A percentile compares a stretch with the other conserved stretches of the same genome.
phyloP scores from a whole-genome alignment of 1,284 basidiomycete species.

The Microbotryomycetes sp. region DNA sequence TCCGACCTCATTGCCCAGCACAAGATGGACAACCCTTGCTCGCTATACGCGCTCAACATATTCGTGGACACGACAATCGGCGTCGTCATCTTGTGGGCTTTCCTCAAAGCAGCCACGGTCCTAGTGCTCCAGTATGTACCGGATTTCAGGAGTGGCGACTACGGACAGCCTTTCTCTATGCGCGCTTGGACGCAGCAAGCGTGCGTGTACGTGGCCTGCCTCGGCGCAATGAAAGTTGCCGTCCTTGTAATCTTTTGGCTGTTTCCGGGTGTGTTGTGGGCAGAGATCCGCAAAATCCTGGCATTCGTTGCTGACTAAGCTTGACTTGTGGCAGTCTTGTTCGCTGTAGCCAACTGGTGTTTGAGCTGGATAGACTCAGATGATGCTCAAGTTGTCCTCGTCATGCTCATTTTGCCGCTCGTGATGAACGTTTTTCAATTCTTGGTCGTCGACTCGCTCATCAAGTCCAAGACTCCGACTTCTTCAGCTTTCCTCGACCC shows the following conservation, averaged over 20 bases:
- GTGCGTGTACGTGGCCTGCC: slow-evolving; percentile 70
- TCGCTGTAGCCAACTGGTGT: slow-evolving; percentile 69
- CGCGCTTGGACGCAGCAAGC: slow-evolving; percentile 42
- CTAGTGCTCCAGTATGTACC: slow-evolving; percentile 56
- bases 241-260: slow-evolving; percentile 67
- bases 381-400: slow-evolving; percentile 54
- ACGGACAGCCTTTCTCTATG: slow-evolving; percentile 62
- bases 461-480: slow-evolving; percentile 43
- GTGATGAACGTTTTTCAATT: slow-evolving; percentile 32
- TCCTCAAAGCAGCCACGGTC: slow-evolving; percentile 62
- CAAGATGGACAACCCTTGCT: slow-evolving; percentile 64
- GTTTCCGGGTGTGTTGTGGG: slow-evolving; percentile 3
- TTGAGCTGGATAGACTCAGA: slow-evolving; percentile 63
- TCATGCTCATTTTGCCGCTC: slow-evolving; percentile 81
- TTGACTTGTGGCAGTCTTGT: slow-evolving; percentile 45
- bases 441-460: slow-evolving; percentile 57
- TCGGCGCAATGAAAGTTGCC: slow-evolving; percentile 83
- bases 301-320: background rate
- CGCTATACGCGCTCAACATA: slow-evolving; percentile 85
- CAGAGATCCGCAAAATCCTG: background rate
- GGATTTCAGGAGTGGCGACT: slow-evolving; percentile 76
- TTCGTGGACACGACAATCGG: slow-evolving; percentile 90
- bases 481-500: slow-evolving; percentile 43
- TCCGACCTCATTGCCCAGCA: slow-evolving; percentile 52
- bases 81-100: slow-evolving; percentile 72